Base-by-base conservation (phyloP, 176 grass and related monocot species). In the Secale cereale region DNA sequence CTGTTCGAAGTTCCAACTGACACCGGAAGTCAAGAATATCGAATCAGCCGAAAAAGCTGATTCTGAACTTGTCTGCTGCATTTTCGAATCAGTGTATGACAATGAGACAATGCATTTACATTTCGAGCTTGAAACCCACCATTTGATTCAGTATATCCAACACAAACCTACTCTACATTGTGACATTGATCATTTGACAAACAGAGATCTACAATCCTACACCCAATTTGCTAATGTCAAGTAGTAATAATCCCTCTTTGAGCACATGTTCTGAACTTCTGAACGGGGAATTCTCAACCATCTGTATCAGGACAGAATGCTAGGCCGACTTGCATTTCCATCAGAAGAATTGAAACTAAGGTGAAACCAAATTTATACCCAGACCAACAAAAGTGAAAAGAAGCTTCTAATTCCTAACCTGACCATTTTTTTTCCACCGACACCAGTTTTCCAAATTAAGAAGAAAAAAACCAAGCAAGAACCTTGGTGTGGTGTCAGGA, bases 321-420 rank as follows among this genome's bases (percentile, higher is more conserved):
- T 79, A 83, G 59, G 16, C 36, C 7, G 35, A 23, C 31, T 78
- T 72, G 41, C 3, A 31, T 31, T 63, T 86, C 8, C 72, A 63
- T 64, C 10, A 73, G 35, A 23, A 62, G 57, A 17, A 59, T 12
- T 17, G 3, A 73, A 64, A 71, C 35, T 68, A 67, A 3, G 3
- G 69, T 80, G 61, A 62, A 80, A 70, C 60, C 59, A 67, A 62
- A 87, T 87, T 87, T 87, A 87, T 60, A 91, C 46, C 76, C 28
- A 80, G 29, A 73, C 45, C 41, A 86, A 46, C 45, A 60, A 78
- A n/a, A n/a, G n/a, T n/a, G n/a, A n/a, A n/a, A 22, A 83, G 65
- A 43, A 31, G 37, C 10, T 40, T 73, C 19, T 90, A 70, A 22
- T 45, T 59, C 76, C 89, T 81, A 87, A 13, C n/a, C 37, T 40